Conservation (phyloP, 2,329 filamentous ascomycete genomes). For the Aureobasidium sp. region DNA sequence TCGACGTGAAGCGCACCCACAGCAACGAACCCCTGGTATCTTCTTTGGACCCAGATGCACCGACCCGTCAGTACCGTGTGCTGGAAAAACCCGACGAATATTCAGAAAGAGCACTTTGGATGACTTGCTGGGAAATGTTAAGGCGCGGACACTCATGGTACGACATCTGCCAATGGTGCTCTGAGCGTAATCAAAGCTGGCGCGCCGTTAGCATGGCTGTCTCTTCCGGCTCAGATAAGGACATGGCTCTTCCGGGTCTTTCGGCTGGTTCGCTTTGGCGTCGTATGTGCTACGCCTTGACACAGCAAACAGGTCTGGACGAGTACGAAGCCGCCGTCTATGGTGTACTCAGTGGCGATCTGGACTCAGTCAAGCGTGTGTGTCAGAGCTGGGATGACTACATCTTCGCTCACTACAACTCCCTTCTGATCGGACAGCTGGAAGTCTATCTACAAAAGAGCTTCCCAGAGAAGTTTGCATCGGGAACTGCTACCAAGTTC, state of each 20-base stretch:
- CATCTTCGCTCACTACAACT: conserved; percentile 80
- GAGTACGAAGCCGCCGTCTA: conserved; percentile 86
- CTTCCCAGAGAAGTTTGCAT: conserved; percentile 46
- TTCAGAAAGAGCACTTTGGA: conserved; percentile 85
- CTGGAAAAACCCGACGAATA: conserved; percentile 78
- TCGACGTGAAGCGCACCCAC: conserved; percentile 38
- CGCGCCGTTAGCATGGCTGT: conserved; percentile 75
- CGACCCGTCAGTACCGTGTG: conserved; percentile 66
- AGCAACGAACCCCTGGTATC: conserved; percentile 63
- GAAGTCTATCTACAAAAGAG: conserved; percentile 57
- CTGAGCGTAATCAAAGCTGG: conserved; percentile 81
- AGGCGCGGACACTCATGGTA: conserved; percentile 69
- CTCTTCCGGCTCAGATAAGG: conserved; percentile 41
- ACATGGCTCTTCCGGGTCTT: conserved; percentile 31
- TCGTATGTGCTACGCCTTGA: conserved; percentile 67
- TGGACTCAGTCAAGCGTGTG: conserved; percentile 65
- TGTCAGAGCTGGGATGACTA: conserved; percentile 78
- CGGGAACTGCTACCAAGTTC: conserved; percentile 51
- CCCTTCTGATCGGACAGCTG: conserved; percentile 72
- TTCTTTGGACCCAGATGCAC: conserved; percentile 84
- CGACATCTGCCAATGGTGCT: conserved; percentile 76
- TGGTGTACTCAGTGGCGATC: conserved; percentile 78
- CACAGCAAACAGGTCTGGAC: conserved; percentile 57
- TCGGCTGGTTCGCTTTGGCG: conserved; percentile 55
- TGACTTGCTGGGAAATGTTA: conserved; percentile 88